phyloP scores from a whole-genome alignment of 1,284 basidiomycete species.

The Apiotrichum gracile region DNA sequence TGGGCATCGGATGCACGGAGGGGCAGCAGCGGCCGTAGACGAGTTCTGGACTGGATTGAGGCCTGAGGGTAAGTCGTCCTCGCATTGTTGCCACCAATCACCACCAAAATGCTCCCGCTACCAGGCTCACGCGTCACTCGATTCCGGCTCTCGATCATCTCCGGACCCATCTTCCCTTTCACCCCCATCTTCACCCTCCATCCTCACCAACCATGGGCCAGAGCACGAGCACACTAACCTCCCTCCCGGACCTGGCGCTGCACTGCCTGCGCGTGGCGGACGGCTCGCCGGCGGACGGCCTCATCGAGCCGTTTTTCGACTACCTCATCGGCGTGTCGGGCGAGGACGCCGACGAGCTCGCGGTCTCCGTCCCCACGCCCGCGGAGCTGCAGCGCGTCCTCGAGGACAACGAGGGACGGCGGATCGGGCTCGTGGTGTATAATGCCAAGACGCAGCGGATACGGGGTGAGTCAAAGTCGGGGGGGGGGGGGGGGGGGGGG shows the following conservation, averaged over 20 bases:
- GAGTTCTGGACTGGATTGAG: too few species aligned
- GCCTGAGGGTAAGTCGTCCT: too few species aligned
- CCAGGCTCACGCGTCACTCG: too few species aligned
- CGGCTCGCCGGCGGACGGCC: constrained; percentile 76
- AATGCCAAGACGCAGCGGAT: constrained; percentile 79
- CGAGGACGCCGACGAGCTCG: constrained; percentile 16
- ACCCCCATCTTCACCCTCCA: not conserved
- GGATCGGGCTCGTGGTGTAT: constrained; percentile 77
- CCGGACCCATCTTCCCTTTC: not conserved
- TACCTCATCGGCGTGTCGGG: constrained; percentile 87
- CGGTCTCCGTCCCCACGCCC: constrained; percentile 56
- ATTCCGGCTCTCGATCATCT: not conserved
- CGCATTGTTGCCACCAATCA: too few species aligned
- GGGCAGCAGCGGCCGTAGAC: too few species aligned
- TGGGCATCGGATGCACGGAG: too few species aligned
- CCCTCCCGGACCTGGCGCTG: constrained; percentile 54
- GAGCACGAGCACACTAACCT: constrained; percentile 31
- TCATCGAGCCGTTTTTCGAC: constrained; percentile 94
- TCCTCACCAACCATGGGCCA: constrained; percentile 35
- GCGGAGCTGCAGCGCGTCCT: constrained; percentile 71
- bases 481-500: not conserved
- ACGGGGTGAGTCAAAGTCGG: constrained; percentile 57
- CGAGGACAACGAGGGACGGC: constrained; percentile 76
- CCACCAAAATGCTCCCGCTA: too few species aligned
- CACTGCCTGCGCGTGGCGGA: constrained; percentile 82